Conservation (phyloP, 805 yeast species). For the Teunomyces stri region DNA sequence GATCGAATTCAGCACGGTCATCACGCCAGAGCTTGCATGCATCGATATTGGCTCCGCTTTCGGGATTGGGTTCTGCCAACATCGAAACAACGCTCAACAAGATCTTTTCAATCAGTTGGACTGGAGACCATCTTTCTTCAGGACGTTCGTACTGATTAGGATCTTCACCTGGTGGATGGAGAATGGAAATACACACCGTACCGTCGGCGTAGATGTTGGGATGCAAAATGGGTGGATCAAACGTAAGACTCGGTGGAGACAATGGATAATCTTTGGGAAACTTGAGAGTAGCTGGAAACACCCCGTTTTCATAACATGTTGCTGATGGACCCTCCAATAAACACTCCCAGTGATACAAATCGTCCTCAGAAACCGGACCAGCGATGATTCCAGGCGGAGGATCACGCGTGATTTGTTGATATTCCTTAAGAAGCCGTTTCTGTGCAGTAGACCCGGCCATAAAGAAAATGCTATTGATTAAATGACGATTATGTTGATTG, state of each 20-base stretch:
- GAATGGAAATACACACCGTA: conserved; percentile 89
- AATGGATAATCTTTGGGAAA: conserved; percentile 83
- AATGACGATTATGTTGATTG: neutral
- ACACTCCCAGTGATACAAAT: conserved; percentile 82
- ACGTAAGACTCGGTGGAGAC: conserved; percentile 73
- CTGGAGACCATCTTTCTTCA: conserved; percentile 97
- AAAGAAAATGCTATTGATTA: neutral
- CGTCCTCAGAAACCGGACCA: conserved; percentile 76
- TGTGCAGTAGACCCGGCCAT: conserved; percentile 65
- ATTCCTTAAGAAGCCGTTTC: conserved; percentile 81
- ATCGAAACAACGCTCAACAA: conserved; percentile 88
- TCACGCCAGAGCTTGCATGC: conserved; percentile 90
- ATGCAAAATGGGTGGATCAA: conserved; percentile 81
- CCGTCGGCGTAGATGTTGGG: conserved; percentile 96
- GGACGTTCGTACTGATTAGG: conserved; percentile 94
- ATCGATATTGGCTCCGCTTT: conserved; percentile 88
- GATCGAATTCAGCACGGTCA: conserved; percentile 63
- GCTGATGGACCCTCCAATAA: conserved; percentile 79
- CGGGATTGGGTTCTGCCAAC: conserved; percentile 96
- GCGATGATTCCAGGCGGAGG: conserved; percentile 96
- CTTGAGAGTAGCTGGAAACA: conserved; percentile 70
- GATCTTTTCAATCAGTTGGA: conserved; percentile 96
- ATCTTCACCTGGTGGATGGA: conserved; percentile 97
- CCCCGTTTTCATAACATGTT: conserved; percentile 83
- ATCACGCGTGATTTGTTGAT: conserved; percentile 78